phyloP scores from a whole-genome alignment of 352 stramenopile species.

The Discostella stelligera region DNA sequence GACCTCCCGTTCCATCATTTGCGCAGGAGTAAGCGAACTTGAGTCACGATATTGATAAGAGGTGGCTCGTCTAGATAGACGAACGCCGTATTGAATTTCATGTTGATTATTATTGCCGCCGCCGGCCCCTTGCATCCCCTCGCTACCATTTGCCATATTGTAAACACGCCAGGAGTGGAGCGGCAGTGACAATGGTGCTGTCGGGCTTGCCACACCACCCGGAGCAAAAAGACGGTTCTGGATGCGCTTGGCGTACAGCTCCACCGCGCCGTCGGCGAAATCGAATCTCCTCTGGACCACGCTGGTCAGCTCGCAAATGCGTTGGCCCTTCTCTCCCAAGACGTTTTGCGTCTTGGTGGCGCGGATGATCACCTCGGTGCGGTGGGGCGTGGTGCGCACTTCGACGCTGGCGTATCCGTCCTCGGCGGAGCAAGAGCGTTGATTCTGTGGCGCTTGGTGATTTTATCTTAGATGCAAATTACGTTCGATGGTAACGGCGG shows the following conservation, averaged over 20 bases:
- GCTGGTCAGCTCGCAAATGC: constrained; percentile 98
- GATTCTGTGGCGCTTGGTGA: too few relatives aligned
- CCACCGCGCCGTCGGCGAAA: constrained; percentile 87
- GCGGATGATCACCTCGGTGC: constrained; percentile 99
- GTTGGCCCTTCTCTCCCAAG: constrained; percentile 98
- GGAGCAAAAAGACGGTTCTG: constrained; percentile 38
- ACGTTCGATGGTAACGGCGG: too few relatives aligned
- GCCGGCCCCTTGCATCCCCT: not conserved
- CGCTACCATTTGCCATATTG: too few relatives aligned
- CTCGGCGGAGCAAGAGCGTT: too few relatives aligned
- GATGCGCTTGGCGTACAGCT: constrained; percentile 98
- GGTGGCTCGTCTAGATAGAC: not conserved
- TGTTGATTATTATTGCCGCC: not conserved
- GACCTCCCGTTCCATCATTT: constrained; percentile 27
- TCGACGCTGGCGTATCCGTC: constrained; percentile 98
- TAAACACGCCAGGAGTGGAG: too few relatives aligned
- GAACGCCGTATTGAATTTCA: constrained; percentile 12
- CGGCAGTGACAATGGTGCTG: too few relatives aligned
- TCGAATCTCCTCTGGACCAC: constrained; percentile 99
- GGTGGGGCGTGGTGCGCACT: constrained; percentile 97
- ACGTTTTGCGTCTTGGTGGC: constrained; percentile 98
- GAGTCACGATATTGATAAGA: constrained; percentile 24
- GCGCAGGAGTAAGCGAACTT: constrained; percentile 12
- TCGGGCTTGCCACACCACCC: too few relatives aligned
- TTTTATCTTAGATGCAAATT: too few relatives aligned